phyloP scores from a whole-genome alignment of 257 asterid genomes.

The Eucommia ulmoides region DNA sequence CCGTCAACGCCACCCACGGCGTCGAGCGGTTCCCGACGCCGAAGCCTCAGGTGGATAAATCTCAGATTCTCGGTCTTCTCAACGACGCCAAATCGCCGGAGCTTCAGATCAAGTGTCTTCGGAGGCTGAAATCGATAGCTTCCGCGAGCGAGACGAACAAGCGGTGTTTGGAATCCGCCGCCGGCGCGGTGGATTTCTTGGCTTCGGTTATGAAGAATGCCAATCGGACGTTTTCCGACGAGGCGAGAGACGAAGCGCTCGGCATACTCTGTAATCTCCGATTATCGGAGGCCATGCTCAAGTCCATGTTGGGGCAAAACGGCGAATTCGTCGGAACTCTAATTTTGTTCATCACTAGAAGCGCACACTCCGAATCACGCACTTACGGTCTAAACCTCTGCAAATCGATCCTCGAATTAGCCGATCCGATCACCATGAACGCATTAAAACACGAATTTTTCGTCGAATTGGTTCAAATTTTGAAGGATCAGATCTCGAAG shows the following conservation, averaged over 20 bases:
- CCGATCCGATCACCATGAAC: conserved; percentile 22
- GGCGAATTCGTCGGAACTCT: conserved; percentile 32
- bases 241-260: conserved; percentile 41
- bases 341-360: conserved; percentile 26
- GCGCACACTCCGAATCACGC: conserved; percentile 51
- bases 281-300: conserved; percentile 38
- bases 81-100: conserved; percentile 27
- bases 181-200: conserved; percentile 44
- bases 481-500: conserved; percentile 35
- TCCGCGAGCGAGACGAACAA: conserved; percentile 45
- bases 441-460: conserved; percentile 24
- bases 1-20: conserved; percentile 41
- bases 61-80: conserved; percentile 43
- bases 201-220: conserved; percentile 26
- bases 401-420: conserved; percentile 28
- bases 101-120: conserved; percentile 25
- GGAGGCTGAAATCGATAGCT: conserved; percentile 46
- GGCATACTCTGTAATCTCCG: conserved; percentile 37
- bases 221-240: conserved; percentile 3
- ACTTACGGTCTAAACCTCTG: conserved; percentile 42
- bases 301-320: conserved; percentile 15
- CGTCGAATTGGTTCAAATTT: conserved; percentile 23
- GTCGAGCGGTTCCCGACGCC: conserved; percentile 78
- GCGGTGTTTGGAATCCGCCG: conserved; percentile 43
- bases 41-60: conserved; percentile 38